Evolutionary conservation across 2,329 filamentous ascomycete genomes (phyloP).

Genomic region (Fusarium zealandicum): DNA sequence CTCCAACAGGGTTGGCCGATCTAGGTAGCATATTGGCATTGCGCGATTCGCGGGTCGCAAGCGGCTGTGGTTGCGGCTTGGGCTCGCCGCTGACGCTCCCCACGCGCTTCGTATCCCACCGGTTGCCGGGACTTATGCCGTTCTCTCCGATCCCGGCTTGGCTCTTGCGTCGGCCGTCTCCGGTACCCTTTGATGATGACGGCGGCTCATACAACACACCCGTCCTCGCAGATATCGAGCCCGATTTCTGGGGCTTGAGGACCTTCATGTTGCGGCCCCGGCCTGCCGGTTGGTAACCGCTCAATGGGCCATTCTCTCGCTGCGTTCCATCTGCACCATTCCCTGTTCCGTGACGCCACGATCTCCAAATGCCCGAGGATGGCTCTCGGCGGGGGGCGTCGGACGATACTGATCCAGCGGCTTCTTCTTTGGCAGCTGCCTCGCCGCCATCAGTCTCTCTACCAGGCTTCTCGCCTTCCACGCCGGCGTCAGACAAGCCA

Average conservation of each 20-base stretch:
- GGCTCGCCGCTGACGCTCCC: conserved; percentile 53
- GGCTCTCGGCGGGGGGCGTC: conserved; percentile 54
- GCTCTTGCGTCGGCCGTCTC: conserved; percentile 63
- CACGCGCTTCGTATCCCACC: conserved; percentile 64
- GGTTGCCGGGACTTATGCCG: conserved; percentile 42
- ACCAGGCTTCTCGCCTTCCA: conserved; percentile 51
- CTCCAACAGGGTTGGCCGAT: conserved; percentile 82
- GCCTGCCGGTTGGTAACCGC: conserved; percentile 74
- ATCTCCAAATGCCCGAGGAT: conserved; percentile 70
- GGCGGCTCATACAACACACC: conserved; percentile 62
- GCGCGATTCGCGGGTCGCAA: conserved; percentile 47
- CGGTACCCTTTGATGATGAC: conserved; percentile 52
- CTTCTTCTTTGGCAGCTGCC: conserved; percentile 39
- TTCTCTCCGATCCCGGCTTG: conserved; percentile 50
- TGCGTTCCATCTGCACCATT: conserved; percentile 60
- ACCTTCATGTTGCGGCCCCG: conserved; percentile 85
- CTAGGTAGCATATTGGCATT: conserved; percentile 57
- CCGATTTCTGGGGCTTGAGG: conserved; percentile 76
- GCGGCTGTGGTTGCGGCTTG: conserved; percentile 45
- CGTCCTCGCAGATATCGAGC: conserved; percentile 59
- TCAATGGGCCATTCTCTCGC: conserved; percentile 62
- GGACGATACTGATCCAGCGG: conserved; percentile 32
- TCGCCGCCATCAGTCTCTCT: conserved; percentile 35
- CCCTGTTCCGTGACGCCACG: conserved; percentile 69
- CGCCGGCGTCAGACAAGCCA: conserved; percentile 52